phyloP scores from a whole-genome alignment of 371 early-diverging fungal genomes.

The Mucor mucedo region DNA sequence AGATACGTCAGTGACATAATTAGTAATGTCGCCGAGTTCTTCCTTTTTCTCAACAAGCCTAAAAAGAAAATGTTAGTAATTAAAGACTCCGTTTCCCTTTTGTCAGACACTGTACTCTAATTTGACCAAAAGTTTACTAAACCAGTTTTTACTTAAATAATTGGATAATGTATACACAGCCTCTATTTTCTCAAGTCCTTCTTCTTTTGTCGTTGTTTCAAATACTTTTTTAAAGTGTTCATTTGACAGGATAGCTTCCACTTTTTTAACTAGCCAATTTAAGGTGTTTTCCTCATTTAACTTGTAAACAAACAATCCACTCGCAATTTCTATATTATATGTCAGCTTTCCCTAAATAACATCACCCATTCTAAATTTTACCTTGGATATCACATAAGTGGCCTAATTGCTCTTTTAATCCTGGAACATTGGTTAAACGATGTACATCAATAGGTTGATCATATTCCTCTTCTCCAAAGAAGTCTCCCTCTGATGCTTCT shows the following conservation, averaged over 20 bases:
- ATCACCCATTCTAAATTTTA: slow-evolving; percentile 2
- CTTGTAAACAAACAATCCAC: slow-evolving; percentile 24
- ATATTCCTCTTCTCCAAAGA: neutral
- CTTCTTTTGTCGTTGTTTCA: slow-evolving; percentile 2
- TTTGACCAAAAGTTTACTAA: slow-evolving; percentile 19
- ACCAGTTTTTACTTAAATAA: slow-evolving; percentile 29
- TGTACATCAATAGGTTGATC: slow-evolving; percentile 25
- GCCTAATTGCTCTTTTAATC: slow-evolving; percentile 19
- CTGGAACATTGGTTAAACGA: slow-evolving; percentile 20
- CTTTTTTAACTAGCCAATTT: slow-evolving; percentile 30
- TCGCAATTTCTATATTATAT: slow-evolving; percentile 21
- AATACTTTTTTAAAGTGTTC: slow-evolving; percentile 8
- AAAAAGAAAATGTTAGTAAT: neutral
- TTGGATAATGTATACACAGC: slow-evolving; percentile 31
- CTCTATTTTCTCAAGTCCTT: slow-evolving; percentile 17
- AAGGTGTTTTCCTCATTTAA: slow-evolving; percentile 21
- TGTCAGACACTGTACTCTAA: slow-evolving; percentile 17
- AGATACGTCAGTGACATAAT: slow-evolving; percentile 24
- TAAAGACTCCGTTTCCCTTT: too few relatives aligned
- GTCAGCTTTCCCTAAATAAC: neutral
- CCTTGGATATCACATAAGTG: slow-evolving; percentile 37
- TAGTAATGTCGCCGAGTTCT: slow-evolving; percentile 18
- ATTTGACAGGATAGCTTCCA: slow-evolving; percentile 16
- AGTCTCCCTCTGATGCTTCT: neutral
- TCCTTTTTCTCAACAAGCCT: slow-evolving; percentile 16